A percentile compares a stretch with the other conserved stretches of the same genome.
phyloP scores from a whole-genome alignment of 2,329 filamentous ascomycete species.

The Acrodontium crateriforme region DNA sequence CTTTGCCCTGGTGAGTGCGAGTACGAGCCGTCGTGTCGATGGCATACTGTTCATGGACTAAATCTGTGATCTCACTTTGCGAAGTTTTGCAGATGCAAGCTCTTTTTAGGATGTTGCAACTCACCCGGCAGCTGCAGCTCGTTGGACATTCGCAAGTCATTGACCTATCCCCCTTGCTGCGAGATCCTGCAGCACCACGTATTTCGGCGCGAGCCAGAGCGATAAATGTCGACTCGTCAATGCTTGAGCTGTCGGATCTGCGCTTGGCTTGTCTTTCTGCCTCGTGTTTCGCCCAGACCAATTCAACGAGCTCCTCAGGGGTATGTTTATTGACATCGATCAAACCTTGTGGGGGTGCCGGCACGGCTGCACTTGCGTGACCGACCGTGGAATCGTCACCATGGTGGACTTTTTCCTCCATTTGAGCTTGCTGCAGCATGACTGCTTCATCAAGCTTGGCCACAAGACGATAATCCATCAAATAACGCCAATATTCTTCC shows the following conservation, averaged over 20 bases:
- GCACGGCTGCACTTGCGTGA: constrained; percentile 1
- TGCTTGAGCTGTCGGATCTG: no score
- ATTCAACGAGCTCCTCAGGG: background rate
- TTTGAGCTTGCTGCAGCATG: constrained; percentile 1
- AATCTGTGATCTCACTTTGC: constrained; percentile 1
- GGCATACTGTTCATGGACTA: background rate
- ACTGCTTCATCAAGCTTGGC: constrained; percentile 11
- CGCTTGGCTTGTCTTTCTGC: background rate
- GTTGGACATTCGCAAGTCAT: background rate
- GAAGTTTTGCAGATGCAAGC: constrained; percentile 1
- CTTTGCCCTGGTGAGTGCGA: background rate
- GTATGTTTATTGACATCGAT: constrained; percentile 4
- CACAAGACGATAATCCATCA: constrained; percentile 8
- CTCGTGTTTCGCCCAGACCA: background rate
- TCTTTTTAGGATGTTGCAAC: background rate
- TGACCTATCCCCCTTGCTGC: no score
- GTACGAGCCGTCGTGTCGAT: background rate
- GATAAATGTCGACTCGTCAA: no score
- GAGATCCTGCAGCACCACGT: background rate
- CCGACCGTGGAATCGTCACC: background rate
- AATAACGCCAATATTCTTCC: constrained; percentile 9
- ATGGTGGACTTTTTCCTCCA: background rate
- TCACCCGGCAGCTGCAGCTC: background rate
- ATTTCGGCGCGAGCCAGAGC: background rate
- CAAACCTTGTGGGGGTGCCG: constrained; percentile 2